Evolutionary conservation across 352 stramenopile species (phyloP), one percentile per base, ranked within the genome.

Genomic region (Globisporangium alternatum): DNA sequence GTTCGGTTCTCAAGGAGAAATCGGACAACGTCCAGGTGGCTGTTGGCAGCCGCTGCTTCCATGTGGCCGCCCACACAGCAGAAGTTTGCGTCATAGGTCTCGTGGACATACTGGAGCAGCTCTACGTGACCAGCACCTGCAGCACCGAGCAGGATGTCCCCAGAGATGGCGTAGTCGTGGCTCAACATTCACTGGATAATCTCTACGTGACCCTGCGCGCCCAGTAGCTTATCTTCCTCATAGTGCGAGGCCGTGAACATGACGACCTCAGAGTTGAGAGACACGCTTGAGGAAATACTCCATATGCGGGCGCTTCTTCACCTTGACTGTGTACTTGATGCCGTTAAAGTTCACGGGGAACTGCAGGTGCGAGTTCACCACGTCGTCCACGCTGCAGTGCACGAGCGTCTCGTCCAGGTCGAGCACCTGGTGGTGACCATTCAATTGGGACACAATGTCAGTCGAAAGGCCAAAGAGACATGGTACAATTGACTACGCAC

Each of bases 331-430:
- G 71, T 99, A 98, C 37, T 95, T 89, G n/a, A 92, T 82, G 58
- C 93, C 95, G 69, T 98, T 98, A 68, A 99, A 98, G 31, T 89
- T 90, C 25, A 95, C 97, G 33, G 93, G 91, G 76, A 99, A 99
- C 55, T 97, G 86, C 45, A 98, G 76, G 71, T 99, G 96, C 30
- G 97, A 87, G 67, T 99, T 86, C 22, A 82, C 70, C 12, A 98
- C 84, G 47, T 97, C 83, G 63, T 99, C 97, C 15, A 99, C 94
- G 6, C 93, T 98, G 80, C 96, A 99, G 78, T 99, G 98, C 22
- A 99, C 97, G 5, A 99, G 80, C 5, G 98, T 99, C 76, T 99
- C 98, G 66, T 99, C 98, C 30, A 99, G 79, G 74, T 99, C 98
- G 15, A 99, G 75, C 17, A 99, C 97, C 61, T 89, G 53, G 0